A percentile compares a stretch with the other conserved stretches of the same genome.
Conservation (phyloP, 495 filamentous ascomycete genomes). For the Penicillium daleae region DNA sequence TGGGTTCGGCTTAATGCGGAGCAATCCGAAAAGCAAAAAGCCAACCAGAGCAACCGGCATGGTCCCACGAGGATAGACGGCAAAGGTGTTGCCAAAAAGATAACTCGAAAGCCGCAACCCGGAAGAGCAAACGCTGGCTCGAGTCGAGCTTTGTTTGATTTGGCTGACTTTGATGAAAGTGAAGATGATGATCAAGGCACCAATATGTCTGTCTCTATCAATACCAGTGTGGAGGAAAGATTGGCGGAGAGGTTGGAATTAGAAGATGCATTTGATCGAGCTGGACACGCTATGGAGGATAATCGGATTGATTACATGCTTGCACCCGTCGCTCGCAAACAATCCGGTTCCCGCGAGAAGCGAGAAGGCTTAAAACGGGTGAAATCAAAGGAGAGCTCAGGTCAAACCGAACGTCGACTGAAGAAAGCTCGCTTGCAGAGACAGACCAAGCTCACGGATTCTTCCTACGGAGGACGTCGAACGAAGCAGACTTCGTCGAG, state of each 20-base stretch:
- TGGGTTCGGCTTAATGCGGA: conserved; percentile 76
- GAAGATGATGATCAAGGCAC: conserved; percentile 42
- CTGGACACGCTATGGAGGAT: conserved; percentile 56
- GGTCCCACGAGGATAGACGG: conserved; percentile 28
- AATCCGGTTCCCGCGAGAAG: conserved; percentile 20
- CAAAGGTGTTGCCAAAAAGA: conserved; percentile 51
- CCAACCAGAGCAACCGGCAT: conserved; percentile 28
- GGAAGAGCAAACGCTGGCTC: conserved; percentile 16
- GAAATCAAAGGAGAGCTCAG: conserved; percentile 20
- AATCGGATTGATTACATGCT: conserved; percentile 64
- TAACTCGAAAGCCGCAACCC: conserved; percentile 33
- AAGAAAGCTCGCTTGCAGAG: conserved; percentile 37
- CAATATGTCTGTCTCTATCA: not conserved
- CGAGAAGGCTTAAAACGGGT: conserved; percentile 48
- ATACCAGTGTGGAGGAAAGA: conserved; percentile 8
- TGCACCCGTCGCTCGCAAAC: conserved; percentile 38
- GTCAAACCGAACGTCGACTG: conserved; percentile 19
- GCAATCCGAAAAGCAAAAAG: conserved; percentile 42
- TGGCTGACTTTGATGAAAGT: conserved; percentile 53
- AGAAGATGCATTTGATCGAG: conserved; percentile 33
- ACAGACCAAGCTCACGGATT: conserved; percentile 40
- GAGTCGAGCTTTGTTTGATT: conserved; percentile 49
- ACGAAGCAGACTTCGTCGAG: conserved; percentile 27
- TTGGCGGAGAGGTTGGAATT: conserved; percentile 21
- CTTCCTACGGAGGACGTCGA: conserved; percentile 35